Percentiles rank a stretch among this genome's conserved stretches.
phyloP scores from a whole-genome alignment of 2,329 filamentous ascomycete genomes.

The Aspergillus oerlinghausenensis region DNA sequence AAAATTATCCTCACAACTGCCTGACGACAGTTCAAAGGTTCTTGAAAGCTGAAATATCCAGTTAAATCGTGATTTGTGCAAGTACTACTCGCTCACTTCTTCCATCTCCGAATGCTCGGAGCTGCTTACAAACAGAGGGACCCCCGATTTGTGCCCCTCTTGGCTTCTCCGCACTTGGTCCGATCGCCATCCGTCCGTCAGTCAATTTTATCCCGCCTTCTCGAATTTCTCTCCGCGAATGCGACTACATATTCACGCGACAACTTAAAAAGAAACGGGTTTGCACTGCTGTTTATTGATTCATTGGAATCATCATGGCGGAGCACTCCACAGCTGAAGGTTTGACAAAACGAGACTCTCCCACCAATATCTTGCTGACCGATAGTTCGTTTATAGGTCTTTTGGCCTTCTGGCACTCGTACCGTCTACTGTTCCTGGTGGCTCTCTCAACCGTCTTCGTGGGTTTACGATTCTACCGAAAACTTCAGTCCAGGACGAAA shows the following conservation, averaged over 20 bases:
- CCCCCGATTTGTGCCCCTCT: neutral
- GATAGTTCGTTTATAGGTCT: slow-evolving; percentile 22
- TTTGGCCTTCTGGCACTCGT: slow-evolving; percentile 44
- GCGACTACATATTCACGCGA: neutral
- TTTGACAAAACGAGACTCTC: neutral
- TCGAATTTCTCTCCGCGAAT: neutral
- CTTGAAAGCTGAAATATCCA: neutral
- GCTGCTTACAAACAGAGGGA: neutral
- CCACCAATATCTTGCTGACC: neutral
- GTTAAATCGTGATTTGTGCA: neutral
- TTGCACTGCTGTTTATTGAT: neutral
- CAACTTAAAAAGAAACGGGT: neutral
- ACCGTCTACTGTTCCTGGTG: slow-evolving; percentile 44
- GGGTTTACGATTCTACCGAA: slow-evolving; percentile 22
- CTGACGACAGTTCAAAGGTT: neutral
- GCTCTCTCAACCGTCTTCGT: slow-evolving; percentile 35
- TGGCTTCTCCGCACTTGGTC: neutral
- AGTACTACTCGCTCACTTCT: neutral
- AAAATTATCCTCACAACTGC: neutral
- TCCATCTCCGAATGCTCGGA: neutral
- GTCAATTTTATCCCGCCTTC: neutral
- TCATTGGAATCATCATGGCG: slow-evolving; percentile 6
- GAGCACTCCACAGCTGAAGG: slow-evolving; percentile 8
- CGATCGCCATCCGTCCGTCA: neutral
- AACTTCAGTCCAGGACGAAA: slow-evolving; percentile 21